Conservation (phyloP, 176 grass and related monocot species). For the Avena sativa region DNA sequence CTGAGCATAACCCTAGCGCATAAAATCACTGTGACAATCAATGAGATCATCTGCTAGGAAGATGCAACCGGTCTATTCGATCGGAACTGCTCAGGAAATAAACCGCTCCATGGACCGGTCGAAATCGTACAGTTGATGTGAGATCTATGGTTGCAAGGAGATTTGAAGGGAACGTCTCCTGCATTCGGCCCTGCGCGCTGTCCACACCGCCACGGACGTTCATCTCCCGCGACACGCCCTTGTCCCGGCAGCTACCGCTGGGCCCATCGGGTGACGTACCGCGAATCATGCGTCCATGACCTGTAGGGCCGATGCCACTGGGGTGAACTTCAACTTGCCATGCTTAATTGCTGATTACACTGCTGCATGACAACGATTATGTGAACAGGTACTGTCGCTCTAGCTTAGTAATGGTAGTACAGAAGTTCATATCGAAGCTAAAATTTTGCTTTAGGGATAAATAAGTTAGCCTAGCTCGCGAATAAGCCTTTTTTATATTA, state of each 20-base stretch:
- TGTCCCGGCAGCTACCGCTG: constrained; percentile 33
- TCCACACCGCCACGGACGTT: constrained; percentile 5
- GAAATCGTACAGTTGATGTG: constrained; percentile 35
- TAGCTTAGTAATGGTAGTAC: neutral
- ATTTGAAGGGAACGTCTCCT: constrained; percentile 52
- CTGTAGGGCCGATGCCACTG: constrained; percentile 5
- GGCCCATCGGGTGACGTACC: neutral
- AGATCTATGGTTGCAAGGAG: constrained; percentile 48
- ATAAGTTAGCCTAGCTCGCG: neutral
- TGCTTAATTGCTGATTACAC: neutral
- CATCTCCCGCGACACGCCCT: constrained; percentile 12
- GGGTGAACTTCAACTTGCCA: constrained; percentile 3
- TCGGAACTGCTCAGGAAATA: constrained; percentile 26
- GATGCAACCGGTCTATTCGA: constrained; percentile 10
- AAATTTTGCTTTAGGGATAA: neutral
- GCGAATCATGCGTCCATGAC: neutral
- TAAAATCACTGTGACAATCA: constrained; percentile 18
- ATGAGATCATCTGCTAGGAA: constrained; percentile 19
- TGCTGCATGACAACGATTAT: neutral
- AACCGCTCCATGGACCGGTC: constrained; percentile 15
- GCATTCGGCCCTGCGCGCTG: constrained; percentile 8
- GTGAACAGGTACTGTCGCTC: neutral
- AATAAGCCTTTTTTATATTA: too few relatives aligned
- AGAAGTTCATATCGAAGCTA: neutral
- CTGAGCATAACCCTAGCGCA: neutral